phyloP scores from a whole-genome alignment of 1,284 basidiomycete genomes.

The Sanguinoderma infundibulare region DNA sequence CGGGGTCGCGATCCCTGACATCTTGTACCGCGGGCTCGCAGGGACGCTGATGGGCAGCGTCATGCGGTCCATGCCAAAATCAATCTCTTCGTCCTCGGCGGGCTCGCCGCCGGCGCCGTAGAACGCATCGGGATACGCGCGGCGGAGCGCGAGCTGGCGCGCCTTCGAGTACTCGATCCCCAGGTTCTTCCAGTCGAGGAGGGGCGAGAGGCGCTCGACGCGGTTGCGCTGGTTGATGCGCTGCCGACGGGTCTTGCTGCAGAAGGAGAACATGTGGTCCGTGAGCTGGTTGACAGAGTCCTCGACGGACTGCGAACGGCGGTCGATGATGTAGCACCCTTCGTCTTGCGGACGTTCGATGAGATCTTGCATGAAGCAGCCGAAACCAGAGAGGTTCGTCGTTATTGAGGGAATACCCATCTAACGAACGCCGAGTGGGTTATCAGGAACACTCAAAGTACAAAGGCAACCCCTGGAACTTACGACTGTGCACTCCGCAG shows the following conservation, averaged over 20 bases:
- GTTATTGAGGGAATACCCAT: constrained; percentile 99
- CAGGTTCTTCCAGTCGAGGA: constrained; percentile 98
- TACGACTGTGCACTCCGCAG: constrained; percentile 85
- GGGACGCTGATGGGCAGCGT: constrained; percentile 78
- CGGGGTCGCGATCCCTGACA: constrained; percentile 79
- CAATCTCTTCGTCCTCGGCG: constrained; percentile 59
- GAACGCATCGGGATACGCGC: constrained; percentile 97
- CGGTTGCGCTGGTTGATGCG: constrained; percentile 98
- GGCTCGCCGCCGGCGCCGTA: constrained; percentile 54
- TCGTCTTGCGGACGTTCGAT: constrained; percentile 89
- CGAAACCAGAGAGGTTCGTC: constrained; percentile 96
- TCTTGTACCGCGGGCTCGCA: constrained; percentile 82
- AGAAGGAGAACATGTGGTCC: constrained; percentile 81
- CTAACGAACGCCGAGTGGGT: constrained; percentile 38
- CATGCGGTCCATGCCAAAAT: constrained; percentile 67
- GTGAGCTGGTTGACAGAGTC: constrained; percentile 85
- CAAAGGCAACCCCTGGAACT: no score
- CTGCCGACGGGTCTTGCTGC: constrained; percentile 90
- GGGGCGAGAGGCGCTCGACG: constrained; percentile 89
- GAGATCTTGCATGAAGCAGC: constrained; percentile 99
- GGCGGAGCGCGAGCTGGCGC: constrained; percentile 87
- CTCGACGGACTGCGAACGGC: constrained; percentile 88
- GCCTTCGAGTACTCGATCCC: constrained; percentile 98
- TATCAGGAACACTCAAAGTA: no score
- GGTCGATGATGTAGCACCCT: constrained; percentile 95